phyloP scores from a whole-genome alignment of 768 basidiomycete species.

The Mycena capillaripes region DNA sequence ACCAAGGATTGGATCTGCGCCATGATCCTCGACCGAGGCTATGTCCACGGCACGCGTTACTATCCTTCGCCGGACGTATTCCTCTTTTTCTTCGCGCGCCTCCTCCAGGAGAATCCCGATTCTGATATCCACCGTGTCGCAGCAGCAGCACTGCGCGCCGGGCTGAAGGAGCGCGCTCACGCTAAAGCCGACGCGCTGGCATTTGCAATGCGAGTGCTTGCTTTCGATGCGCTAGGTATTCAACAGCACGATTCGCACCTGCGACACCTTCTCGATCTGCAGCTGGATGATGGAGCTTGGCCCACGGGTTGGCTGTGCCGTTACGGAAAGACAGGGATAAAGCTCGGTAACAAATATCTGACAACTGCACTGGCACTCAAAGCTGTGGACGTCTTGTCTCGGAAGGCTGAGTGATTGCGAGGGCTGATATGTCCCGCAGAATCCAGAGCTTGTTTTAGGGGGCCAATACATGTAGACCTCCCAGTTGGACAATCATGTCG shows the following conservation, averaged over 20 bases:
- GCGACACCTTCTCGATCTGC: neutral
- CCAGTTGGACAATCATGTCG: no score
- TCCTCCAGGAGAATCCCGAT: neutral
- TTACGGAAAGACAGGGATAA: neutral
- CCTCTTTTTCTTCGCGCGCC: conserved; percentile 1
- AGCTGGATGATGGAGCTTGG: neutral
- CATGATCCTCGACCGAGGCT: neutral
- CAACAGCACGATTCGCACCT: neutral
- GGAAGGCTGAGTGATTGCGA: no score
- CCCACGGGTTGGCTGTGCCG: neutral
- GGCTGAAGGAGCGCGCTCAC: neutral
- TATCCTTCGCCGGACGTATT: neutral
- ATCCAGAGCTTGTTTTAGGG: no score
- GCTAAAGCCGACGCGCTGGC: neutral
- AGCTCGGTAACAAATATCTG: neutral
- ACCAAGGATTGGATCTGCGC: neutral
- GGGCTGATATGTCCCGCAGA: no score
- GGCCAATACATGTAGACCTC: no score
- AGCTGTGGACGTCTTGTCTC: no score
- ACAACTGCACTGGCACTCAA: neutral
- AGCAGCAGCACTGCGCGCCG: neutral
- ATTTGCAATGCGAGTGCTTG: neutral
- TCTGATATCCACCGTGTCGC: neutral
- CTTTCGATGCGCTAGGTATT: neutral
- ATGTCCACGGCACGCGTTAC: neutral